Evolutionary conservation across 306 rosid genomes (phyloP).

Genomic region (barrel medic (Medicago truncatula)): MtrunA17r5.0-ANR NC_053045.1:47850501-47851000

Average conservation of each 20-base stretch:
- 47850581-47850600: slow-evolving; percentile 28
- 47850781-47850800: no score
- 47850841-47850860: no score
- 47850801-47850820: no score
- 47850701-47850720: neutral
- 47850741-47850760: neutral
- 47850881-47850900: no score
- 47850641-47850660: slow-evolving; percentile 50
- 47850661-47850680: neutral
- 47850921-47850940: no score
- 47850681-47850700: neutral
- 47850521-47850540: neutral
- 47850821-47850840: no score
- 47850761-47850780: no score
- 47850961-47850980: slow-evolving; percentile 16
- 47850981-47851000: neutral
- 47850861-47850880: no score
- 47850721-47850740: slow-evolving; percentile 28
- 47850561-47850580: slow-evolving; percentile 40
- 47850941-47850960: slow-evolving; percentile 50
- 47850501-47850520: neutral
- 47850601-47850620: neutral
- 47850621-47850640: slow-evolving; percentile 2
- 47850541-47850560: slow-evolving; percentile 17
- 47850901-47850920: no score